Evolutionary conservation across 108 stramenopile genomes (phyloP).

Genomic region (Cylindrotheca fusiformis): DNA sequence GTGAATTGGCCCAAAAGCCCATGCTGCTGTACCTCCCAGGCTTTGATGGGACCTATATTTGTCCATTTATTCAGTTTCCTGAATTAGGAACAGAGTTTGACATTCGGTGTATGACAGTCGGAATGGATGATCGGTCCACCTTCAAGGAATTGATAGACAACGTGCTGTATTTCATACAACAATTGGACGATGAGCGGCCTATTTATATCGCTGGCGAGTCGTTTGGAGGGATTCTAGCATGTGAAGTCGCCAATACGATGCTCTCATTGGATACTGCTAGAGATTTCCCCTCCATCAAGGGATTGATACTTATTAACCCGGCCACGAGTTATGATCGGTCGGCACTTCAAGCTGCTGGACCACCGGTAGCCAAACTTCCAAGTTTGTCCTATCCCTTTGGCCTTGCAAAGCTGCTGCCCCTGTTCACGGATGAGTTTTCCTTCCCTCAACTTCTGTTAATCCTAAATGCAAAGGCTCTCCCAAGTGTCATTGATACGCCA

Average conservation of each 20-base stretch:
- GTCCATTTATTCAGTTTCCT: conserved; percentile 82
- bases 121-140: conserved; percentile 75
- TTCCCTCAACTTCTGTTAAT: conserved; percentile 64
- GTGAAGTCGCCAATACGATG: conserved; percentile 55
- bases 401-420: conserved; percentile 54
- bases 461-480: conserved; percentile 67
- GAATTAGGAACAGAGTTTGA: conserved; percentile 75
- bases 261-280: conserved; percentile 18
- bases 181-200: conserved; percentile 21
- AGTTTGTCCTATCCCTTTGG: conserved; percentile 46
- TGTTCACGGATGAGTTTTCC: conserved; percentile 71
- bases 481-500: conserved; percentile 70
- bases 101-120: conserved; percentile 65
- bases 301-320: conserved; percentile 79
- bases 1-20: conserved; percentile 51
- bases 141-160: conserved; percentile 61
- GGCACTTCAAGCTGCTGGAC: conserved; percentile 58
- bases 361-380: conserved; percentile 53
- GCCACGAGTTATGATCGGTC: conserved; percentile 84
- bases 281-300: conserved; percentile 6
- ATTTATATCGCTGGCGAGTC: conserved; percentile 84
- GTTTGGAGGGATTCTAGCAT: conserved; percentile 83
- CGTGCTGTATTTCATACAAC: conserved; percentile 44
- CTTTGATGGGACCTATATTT: conserved; percentile 82
- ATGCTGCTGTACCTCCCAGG: conserved; percentile 83